Evolutionary conservation across 2,329 filamentous ascomycete genomes (phyloP).

Genomic region (Aspergillus brasiliensis): DNA sequence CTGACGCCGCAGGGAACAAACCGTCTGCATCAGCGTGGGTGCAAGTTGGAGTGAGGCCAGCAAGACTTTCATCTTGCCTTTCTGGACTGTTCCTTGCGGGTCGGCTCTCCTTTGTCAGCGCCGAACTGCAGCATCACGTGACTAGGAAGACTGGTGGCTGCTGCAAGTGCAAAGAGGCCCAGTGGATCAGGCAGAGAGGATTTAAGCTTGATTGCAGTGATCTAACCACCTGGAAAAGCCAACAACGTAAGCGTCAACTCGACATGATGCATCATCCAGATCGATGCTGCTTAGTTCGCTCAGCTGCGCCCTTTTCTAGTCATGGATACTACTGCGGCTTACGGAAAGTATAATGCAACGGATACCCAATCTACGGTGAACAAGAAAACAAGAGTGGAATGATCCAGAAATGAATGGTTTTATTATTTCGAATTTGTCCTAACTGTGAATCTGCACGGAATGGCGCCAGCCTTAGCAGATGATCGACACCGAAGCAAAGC

Average conservation of each 20-base stretch:
- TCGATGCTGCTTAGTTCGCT: not conserved
- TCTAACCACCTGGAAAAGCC: not conserved
- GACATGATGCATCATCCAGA: not conserved
- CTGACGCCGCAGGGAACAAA: slow-evolving; percentile 19
- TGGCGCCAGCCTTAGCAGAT: not conserved
- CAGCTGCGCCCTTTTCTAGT: not conserved
- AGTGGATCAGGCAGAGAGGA: not conserved
- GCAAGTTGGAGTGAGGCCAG: not conserved
- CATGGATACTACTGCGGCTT: not conserved
- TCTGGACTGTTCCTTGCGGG: not conserved
- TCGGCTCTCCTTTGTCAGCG: slow-evolving; percentile 1
- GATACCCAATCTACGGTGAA: not conserved
- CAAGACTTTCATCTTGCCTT: not conserved
- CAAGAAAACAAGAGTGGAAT: not conserved
- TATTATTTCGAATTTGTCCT: not conserved
- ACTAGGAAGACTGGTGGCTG: not conserved
- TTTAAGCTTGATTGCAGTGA: slow-evolving; percentile 1
- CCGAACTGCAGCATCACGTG: not conserved
- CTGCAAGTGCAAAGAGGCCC: not conserved
- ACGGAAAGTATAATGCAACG: not conserved
- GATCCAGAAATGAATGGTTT: slow-evolving; percentile 3
- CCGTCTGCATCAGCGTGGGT: slow-evolving; percentile 19
- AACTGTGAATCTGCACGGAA: not conserved
- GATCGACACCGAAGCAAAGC: not conserved
- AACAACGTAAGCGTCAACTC: not conserved